Evolutionary conservation across 192 early-diverging fungal genomes (phyloP), one percentile per base, ranked within the genome.

Genomic region (Entrophospora sp.): DNA sequence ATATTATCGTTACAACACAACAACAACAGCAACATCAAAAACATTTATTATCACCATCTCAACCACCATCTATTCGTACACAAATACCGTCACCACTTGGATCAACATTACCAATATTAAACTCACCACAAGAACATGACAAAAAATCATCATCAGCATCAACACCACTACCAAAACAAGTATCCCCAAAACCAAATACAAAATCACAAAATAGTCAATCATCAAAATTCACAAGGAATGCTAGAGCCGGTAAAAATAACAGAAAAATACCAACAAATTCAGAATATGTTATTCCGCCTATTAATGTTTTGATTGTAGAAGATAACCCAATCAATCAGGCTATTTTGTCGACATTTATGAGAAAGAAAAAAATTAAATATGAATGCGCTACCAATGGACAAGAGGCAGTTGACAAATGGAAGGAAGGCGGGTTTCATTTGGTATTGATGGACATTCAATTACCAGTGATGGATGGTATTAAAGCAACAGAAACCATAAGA

Each of bases 401-500:
- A 66, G 87, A 93, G 62, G 92, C 92, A 0, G 83, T 95, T 27
- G 70, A 80, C 7, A 92, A 87, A 73, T 95, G 89, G 89, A 73
- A 80, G 60, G 40, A 69, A 18, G 77, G 88, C 52, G 71, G 82
- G 55, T 87, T 83, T 37, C 86, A 87, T 69, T 69, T 87, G 46
- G 79, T 87, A 34, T 58, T 87, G 79, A 89, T 89, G 85, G 87
- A 89, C 61, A 77, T 87, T 60, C 81, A 86, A 73, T 73, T 89
- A 59, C 85, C 86, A 4, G 81, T 85, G 4, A 89, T 87, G 85
- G 78, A 79, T 52, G 87, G 87, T 25, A 80, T 89, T 20, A 79
- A 83, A 43, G 85, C 86, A 0, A 87, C 87, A 0, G 75, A 77
- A 1, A 71, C 71, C 64, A 89, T 89, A 44, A 79, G 87, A 44